These are phyloP conservation scores for Ruellia speciosa DNA, from an alignment of 305 asterid genomes.

Conservation along the genomic window DNA sequence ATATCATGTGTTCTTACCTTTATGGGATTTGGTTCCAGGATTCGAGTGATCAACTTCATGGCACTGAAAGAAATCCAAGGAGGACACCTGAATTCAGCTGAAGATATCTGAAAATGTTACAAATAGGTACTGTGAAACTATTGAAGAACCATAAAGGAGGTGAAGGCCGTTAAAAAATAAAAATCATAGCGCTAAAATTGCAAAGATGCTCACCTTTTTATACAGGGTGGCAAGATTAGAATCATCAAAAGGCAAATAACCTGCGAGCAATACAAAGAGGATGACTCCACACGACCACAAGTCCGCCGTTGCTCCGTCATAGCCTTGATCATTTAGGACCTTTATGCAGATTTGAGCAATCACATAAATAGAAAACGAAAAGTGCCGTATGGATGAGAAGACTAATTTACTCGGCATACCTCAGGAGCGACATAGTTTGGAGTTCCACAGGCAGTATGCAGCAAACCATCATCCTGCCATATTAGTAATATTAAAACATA, in stretches of 20 bases:
- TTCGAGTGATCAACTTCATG: conserved; percentile 55
- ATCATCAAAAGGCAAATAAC: conserved; percentile 85
- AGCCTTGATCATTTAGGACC: conserved; percentile 78
- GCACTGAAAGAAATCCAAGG: conserved; percentile 76
- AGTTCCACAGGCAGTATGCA: conserved; percentile 76
- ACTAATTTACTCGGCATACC: too few relatives aligned
- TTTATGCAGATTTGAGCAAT: conserved; percentile 23
- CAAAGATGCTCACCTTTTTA: conserved; percentile 56
- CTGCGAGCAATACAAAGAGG: conserved; percentile 80
- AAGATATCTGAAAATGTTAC: conserved; percentile 57
- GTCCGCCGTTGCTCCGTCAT: conserved; percentile 83
- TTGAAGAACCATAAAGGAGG: conserved; percentile 8
- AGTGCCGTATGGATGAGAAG: too few relatives aligned
- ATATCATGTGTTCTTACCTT: conserved; percentile 27
- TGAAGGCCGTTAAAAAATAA: too few relatives aligned
- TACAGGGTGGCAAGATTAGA: conserved; percentile 44
- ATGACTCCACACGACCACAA: conserved; percentile 97
- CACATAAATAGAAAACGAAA: background rate
- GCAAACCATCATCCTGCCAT: conserved; percentile 61
- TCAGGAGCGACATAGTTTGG: conserved; percentile 87
- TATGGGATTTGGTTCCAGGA: conserved; percentile 59
- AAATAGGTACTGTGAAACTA: conserved; percentile 19
- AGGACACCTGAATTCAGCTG: conserved; percentile 83
- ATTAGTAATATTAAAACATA: conserved; percentile 1
- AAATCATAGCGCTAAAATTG: background rate